phyloP scores from a whole-genome alignment of 2,329 filamentous ascomycete genomes.

The Cadophora gregata region DNA sequence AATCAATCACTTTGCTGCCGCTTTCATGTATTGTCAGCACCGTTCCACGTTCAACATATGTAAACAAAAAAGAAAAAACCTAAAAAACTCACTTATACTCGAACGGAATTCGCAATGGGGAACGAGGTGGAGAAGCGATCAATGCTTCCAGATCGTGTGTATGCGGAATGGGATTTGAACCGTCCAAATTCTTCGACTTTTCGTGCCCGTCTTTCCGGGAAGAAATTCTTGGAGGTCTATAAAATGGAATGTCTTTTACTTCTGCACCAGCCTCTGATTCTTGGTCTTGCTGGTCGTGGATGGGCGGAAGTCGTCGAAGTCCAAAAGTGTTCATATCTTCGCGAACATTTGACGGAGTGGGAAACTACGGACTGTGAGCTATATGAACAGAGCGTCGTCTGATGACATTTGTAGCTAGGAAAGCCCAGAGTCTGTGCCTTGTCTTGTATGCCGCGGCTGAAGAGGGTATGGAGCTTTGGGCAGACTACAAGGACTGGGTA shows the following conservation, averaged over 20 bases:
- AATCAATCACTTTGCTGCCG: slow-evolving; percentile 16
- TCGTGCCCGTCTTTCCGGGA: slow-evolving; percentile 12
- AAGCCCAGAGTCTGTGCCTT: slow-evolving; percentile 9
- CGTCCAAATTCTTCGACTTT: slow-evolving; percentile 13
- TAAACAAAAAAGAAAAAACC: too few species aligned
- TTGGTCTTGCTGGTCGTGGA: slow-evolving; percentile 28
- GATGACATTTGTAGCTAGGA: slow-evolving; percentile 14
- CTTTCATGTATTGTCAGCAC: background rate
- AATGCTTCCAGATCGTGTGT: slow-evolving; percentile 26
- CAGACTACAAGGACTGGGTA: slow-evolving; percentile 5
- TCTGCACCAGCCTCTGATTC: slow-evolving; percentile 35
- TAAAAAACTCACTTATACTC: slow-evolving; percentile 15
- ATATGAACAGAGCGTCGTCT: slow-evolving; percentile 9
- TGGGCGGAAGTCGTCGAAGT: slow-evolving; percentile 29
- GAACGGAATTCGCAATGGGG: background rate
- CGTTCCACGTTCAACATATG: background rate
- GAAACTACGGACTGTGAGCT: slow-evolving; percentile 32
- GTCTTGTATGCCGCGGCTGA: slow-evolving; percentile 2
- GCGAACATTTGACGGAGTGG: slow-evolving; percentile 19
- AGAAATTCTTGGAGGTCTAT: slow-evolving; percentile 23
- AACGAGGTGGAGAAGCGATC: slow-evolving; percentile 13
- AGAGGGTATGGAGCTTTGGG: slow-evolving; percentile 5
- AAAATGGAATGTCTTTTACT: slow-evolving; percentile 37
- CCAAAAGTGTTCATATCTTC: slow-evolving; percentile 28
- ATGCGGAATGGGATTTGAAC: slow-evolving; percentile 5